phyloP scores from a whole-genome alignment of 1,139 yeast genomes.

The Maudiozyma humilis region DNA sequence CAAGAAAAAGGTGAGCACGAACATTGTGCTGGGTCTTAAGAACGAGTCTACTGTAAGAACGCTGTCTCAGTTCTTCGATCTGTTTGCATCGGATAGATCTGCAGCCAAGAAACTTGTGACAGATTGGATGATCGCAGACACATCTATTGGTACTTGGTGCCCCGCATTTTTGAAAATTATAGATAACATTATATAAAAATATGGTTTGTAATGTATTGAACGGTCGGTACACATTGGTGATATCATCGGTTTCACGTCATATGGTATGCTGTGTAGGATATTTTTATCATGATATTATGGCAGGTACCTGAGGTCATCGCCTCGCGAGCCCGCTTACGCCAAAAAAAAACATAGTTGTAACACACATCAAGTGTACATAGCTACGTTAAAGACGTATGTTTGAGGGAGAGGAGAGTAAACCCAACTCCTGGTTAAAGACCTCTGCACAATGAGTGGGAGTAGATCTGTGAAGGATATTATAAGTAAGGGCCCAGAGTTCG shows the following conservation, averaged over 20 bases:
- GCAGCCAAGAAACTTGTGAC: conserved; percentile 18
- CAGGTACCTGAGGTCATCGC: no score
- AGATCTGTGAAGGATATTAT: conserved; percentile 6
- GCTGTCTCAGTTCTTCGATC: conserved; percentile 18
- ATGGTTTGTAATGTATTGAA: no score
- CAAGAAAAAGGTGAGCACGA: conserved; percentile 20
- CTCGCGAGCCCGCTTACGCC: no score
- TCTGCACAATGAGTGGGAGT: background rate
- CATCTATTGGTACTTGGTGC: conserved; percentile 29
- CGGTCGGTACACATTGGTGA: no score
- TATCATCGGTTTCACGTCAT: no score
- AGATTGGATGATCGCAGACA: conserved; percentile 30
- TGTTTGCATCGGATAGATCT: conserved; percentile 11
- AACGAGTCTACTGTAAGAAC: conserved; percentile 16
- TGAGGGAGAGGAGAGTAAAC: no score
- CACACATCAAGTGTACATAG: no score
- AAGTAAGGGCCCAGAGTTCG: conserved; percentile 25
- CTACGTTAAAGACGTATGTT: no score
- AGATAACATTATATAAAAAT: conserved; percentile 9
- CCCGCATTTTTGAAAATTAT: conserved; percentile 30
- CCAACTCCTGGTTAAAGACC: no score
- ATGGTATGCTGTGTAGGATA: no score
- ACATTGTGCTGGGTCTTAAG: conserved; percentile 17
- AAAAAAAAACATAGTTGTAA: no score
- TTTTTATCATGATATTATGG: no score